Percentiles rank a stretch among this genome's conserved stretches.
These are phyloP conservation scores for Fraxinus sp. DNA, from an alignment of 305 asterid species.

Conservation along the genomic window DNA sequence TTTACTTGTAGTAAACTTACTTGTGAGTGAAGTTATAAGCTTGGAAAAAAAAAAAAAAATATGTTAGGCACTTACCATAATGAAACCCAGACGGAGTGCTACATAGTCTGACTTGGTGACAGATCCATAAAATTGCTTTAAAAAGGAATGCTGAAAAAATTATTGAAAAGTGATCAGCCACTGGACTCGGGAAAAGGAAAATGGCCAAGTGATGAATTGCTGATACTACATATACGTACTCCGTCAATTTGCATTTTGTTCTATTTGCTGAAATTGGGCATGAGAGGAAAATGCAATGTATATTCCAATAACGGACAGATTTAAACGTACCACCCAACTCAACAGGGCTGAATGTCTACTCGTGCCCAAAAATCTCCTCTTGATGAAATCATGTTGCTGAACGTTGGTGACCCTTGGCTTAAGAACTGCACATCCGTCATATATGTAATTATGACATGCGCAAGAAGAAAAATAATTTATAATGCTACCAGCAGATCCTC, in stretches of 20 bases:
- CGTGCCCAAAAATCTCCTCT: conserved; percentile 67
- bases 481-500: not conserved
- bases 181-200: not conserved
- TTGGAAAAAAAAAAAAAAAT: not conserved
- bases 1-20: not conserved
- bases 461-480: not conserved
- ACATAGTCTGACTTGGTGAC: conserved; percentile 86
- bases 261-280: not conserved
- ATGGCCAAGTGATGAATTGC: not conserved
- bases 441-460: conserved; percentile 16
- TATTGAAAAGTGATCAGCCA: conserved; percentile 14
- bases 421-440: conserved; percentile 47
- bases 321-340: conserved; percentile 76
- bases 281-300: not conserved
- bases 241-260: not conserved
- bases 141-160: conserved; percentile 70
- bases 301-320: not conserved
- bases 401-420: conserved; percentile 69
- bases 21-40: not conserved
- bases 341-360: conserved; percentile 49
- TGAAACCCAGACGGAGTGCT: conserved; percentile 89
- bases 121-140: conserved; percentile 88
- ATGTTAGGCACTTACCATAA: conserved; percentile 45
- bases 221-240: too few species aligned
- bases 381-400: conserved; percentile 82